phyloP scores from a whole-genome alignment of 2,329 filamentous ascomycete species.

The Penicillium glabrum region DNA sequence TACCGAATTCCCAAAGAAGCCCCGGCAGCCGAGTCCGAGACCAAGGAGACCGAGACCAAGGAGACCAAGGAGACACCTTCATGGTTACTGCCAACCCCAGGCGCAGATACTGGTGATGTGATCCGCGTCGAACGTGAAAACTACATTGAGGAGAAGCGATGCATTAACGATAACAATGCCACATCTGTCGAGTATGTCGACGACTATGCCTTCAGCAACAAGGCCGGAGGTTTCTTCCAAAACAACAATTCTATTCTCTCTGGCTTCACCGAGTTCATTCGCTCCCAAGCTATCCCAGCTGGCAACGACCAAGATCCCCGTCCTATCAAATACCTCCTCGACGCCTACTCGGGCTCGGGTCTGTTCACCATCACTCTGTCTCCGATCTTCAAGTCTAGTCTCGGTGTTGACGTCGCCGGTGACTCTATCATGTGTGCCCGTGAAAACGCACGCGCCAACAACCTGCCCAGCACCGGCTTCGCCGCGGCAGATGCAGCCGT shows the following conservation, averaged over 20 bases:
- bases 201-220: constrained; percentile 81
- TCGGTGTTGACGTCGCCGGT: constrained; percentile 86
- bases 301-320: constrained; percentile 31
- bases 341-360: constrained; percentile 95
- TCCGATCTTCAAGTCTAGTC: constrained; percentile 72
- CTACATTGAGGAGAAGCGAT: constrained; percentile 78
- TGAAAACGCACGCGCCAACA: constrained; percentile 75
- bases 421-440: constrained; percentile 77
- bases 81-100: constrained; percentile 28
- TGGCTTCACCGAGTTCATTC: constrained; percentile 82
- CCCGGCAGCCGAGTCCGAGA: constrained; percentile 12
- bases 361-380: constrained; percentile 96
- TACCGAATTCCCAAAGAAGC: constrained; percentile 50
- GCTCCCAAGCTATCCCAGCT: constrained; percentile 68
- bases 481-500: constrained; percentile 82
- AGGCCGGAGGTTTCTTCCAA: constrained; percentile 94
- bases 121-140: constrained; percentile 57
- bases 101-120: constrained; percentile 41
- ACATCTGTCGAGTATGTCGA: constrained; percentile 86
- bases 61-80: constrained; percentile 13
- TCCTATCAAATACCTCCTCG: constrained; percentile 81
- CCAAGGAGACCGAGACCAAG: constrained; percentile 16
- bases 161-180: constrained; percentile 81
- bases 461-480: constrained; percentile 75
- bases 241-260: constrained; percentile 99